Base-by-base conservation (phyloP, 768 basidiomycete species). In the Amanita pseudoporphyria region DNA sequence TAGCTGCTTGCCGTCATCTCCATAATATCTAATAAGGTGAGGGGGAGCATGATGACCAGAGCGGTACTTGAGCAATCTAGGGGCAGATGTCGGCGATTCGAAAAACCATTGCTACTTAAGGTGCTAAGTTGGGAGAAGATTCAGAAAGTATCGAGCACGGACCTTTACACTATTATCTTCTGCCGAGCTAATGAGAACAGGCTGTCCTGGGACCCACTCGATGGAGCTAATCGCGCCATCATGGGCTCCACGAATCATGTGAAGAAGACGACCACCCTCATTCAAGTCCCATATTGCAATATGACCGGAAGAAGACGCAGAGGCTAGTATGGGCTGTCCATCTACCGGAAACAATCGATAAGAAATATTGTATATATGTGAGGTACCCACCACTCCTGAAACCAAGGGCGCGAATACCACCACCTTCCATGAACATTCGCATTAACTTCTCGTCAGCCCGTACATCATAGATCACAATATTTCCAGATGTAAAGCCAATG, bases 121-220 rank as follows among this genome's bases (percentile, higher is more conserved):
- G 5, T 32, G 33, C 26, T 49, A 37, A 45, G 7, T 30, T 12
- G 33, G 14, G 5, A 6, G 24, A 26, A 9, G 47, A 33, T 33
- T 30, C 14, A 21, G 19, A 32, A 45, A 5, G 30, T 14, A 14
- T 24, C 5, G 36, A 32, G 31, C 37, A 61, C 63, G 47, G 51
- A 93, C 94, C 76, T 97, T 97, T 52, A 99, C 77, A 57, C 90
- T 88, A 63, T 99, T 99, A 61, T 98, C 96, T 54, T 86, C 87
- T 18, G 92, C 88, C 2, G 88, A 89, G 30, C 82, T 93, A 53
- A 98, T 75, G 41, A 99, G 69, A 10, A 99, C 67, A 6, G 93
- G 90, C 61, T 99, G 95, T 3, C 93, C 87, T 3, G 91, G 82
- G 6, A 97, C 77, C 92, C 94, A 99, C 60, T 95, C 84, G 5